Percentiles rank a stretch among this genome's conserved stretches.
Evolutionary conservation across 768 basidiomycete species (phyloP).

Genomic region (Suillus cothurnatus): DNA sequence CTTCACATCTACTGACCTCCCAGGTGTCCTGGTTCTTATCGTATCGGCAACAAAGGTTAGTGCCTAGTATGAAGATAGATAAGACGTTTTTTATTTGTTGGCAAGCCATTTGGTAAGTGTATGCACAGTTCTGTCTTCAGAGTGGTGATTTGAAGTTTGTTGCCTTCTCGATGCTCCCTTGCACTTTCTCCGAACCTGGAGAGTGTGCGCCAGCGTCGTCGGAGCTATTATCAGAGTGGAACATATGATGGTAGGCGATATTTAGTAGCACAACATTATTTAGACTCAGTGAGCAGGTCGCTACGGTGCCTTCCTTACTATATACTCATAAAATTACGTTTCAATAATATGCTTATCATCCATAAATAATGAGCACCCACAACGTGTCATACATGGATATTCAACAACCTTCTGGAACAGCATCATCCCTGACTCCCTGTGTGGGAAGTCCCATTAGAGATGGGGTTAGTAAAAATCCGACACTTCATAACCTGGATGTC

Average conservation of each 20-base stretch:
- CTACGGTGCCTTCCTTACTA: background rate
- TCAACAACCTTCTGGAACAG: too few species aligned
- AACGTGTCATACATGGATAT: too few species aligned
- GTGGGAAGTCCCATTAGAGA: too few species aligned
- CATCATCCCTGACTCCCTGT: too few species aligned
- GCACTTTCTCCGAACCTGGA: background rate
- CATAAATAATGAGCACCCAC: too few species aligned
- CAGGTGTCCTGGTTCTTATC: slow-evolving; percentile 10
- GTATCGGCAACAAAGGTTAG: slow-evolving; percentile 9
- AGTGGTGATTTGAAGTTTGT: background rate
- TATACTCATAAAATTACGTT: background rate
- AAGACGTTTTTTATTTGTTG: slow-evolving; percentile 2
- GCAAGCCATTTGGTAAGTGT: background rate
- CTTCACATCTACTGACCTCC: background rate
- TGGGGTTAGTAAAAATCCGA: too few species aligned
- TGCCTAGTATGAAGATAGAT: background rate
- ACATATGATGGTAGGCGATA: slow-evolving; percentile 3
- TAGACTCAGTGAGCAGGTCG: slow-evolving; percentile 5
- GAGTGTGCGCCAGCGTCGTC: background rate
- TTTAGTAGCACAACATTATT: slow-evolving; percentile 9
- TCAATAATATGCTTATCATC: background rate
- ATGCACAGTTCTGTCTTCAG: background rate
- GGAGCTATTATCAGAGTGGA: background rate
- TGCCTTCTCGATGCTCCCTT: slow-evolving; percentile 8
- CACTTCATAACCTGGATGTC: too few species aligned